A percentile compares a stretch with the other conserved stretches of the same genome.
phyloP scores from a whole-genome alignment of 2,329 filamentous ascomycete species.

The Diaporthe vaccinii region DNA sequence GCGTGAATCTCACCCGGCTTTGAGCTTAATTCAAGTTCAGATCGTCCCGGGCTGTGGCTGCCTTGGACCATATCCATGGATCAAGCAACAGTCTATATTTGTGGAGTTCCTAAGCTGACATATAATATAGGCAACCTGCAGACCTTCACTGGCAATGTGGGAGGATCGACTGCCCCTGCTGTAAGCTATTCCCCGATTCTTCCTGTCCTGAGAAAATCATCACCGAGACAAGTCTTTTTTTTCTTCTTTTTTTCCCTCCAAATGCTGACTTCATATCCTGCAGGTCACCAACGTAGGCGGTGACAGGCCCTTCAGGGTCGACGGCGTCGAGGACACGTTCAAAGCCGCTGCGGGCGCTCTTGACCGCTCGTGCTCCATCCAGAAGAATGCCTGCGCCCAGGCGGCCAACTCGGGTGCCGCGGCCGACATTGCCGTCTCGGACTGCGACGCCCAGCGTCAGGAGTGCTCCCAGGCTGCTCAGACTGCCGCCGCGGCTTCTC shows the following conservation, averaged over 20 bases:
- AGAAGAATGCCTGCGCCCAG: conserved; percentile 32
- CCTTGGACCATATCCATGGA: not conserved
- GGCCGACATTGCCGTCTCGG: not conserved
- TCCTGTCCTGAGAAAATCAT: not conserved
- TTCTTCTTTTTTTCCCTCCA: not conserved
- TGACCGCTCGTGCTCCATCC: conserved; percentile 23
- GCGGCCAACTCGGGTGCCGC: conserved; percentile 19
- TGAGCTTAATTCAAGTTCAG: not conserved
- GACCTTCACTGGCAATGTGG: conserved; percentile 30
- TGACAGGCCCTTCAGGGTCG: conserved; percentile 13
- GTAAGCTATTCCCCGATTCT: not conserved
- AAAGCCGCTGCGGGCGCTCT: conserved; percentile 12
- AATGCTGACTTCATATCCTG: not conserved
- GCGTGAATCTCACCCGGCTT: not conserved
- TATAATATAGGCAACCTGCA: conserved; percentile 15
- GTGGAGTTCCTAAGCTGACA: not conserved
- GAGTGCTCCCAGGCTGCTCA: conserved; percentile 25
- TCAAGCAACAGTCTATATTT: not conserved
- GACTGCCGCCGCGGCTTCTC: not conserved
- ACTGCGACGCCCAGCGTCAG: conserved; percentile 16
- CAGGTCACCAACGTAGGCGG: conserved; percentile 17
- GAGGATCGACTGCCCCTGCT: conserved; percentile 25
- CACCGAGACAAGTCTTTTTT: not conserved
- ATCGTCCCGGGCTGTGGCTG: not conserved
- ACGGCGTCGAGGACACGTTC: conserved; percentile 27